Base-by-base conservation (phyloP, 2,329 filamentous ascomycete genomes). In the Penicillium psychrosexuale region DNA sequence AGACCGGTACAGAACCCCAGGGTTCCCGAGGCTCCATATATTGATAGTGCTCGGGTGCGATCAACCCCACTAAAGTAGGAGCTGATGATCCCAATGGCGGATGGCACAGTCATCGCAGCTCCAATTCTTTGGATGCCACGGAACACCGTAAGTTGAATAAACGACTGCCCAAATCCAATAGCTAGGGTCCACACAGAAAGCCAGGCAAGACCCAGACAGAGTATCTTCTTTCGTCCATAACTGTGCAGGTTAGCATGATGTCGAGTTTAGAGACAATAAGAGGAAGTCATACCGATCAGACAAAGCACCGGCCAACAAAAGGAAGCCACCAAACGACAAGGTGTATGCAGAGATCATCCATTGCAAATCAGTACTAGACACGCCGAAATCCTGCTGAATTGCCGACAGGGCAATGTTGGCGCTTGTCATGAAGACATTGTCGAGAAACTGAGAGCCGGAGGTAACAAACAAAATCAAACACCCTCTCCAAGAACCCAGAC, bases 51-150 rank as follows among this genome's bases (percentile, higher is more conserved):
- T 6, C 71, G 65, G 5, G 73, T 75, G 1, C 73, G 66, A 49
- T 75, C 73, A 36, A 69, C 62, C 11, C 69, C 67, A 9, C 69
- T 69, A 22, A 75, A 75, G 59, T 75, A 75, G 19, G 64, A 78
- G 46, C 65, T 72, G 48, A 80, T 78, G 22, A 80, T 74, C 1
- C 76, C 72, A 43, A 80, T 77, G 0, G 75, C 75, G 0, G 77
- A 76, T 1, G 78, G 77, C 0, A 80, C 69, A 3, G 77, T 78
- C 72, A 80, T 72, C 6, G 78, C 76, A 1, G 77, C 69, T 1
- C 76, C 77, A 9, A 78, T 69, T 1, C 78, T 78, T 43, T 79
- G 77, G 0, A 80, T 64, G 0, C 77, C 78, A n/a, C 78, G 74
- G 31, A 70, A 70, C 6, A 70, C 56, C 2, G 67, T 65, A n/a